Percentiles rank a stretch among this genome's conserved stretches.
Conservation (phyloP, 805 yeast genomes). For the Barnettozyma siamensis region DNA sequence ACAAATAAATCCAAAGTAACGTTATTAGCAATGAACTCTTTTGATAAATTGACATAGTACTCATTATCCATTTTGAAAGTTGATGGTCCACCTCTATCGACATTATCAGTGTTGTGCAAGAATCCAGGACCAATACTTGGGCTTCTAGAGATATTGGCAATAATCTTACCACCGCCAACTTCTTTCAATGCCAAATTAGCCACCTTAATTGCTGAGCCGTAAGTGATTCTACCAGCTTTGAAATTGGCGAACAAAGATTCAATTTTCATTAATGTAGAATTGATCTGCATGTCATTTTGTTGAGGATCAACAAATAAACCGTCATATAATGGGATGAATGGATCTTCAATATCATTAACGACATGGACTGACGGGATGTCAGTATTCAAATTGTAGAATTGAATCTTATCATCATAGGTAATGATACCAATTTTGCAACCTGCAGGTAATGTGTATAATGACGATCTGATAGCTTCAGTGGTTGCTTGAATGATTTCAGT, state of each 20-base stretch:
- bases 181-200: conserved; percentile 56
- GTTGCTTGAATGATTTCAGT: conserved; percentile 57
- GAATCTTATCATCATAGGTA: conserved; percentile 67
- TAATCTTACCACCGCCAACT: conserved; percentile 81
- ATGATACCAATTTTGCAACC: conserved; percentile 54
- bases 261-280: conserved; percentile 57
- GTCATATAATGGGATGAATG: conserved; percentile 71
- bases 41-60: conserved; percentile 55
- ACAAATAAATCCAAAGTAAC: conserved; percentile 77
- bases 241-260: conserved; percentile 39
- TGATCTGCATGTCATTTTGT: conserved; percentile 58
- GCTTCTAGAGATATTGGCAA: conserved; percentile 56
- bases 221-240: conserved; percentile 53
- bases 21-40: conserved; percentile 47
- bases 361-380: conserved; percentile 51
- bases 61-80: conserved; percentile 54
- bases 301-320: conserved; percentile 80
- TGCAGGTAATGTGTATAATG: conserved; percentile 29
- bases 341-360: conserved; percentile 66
- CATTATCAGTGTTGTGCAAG: conserved; percentile 33
- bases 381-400: conserved; percentile 64
- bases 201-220: conserved; percentile 71
- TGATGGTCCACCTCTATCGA: conserved; percentile 32
- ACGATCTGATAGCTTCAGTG: conserved; percentile 63
- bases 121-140: conserved; percentile 84